Percentiles rank a stretch among this genome's conserved stretches.
These are phyloP conservation scores for Petunia axillaris DNA, from an alignment of 257 asterid genomes.

Conservation along the genomic window DNA sequence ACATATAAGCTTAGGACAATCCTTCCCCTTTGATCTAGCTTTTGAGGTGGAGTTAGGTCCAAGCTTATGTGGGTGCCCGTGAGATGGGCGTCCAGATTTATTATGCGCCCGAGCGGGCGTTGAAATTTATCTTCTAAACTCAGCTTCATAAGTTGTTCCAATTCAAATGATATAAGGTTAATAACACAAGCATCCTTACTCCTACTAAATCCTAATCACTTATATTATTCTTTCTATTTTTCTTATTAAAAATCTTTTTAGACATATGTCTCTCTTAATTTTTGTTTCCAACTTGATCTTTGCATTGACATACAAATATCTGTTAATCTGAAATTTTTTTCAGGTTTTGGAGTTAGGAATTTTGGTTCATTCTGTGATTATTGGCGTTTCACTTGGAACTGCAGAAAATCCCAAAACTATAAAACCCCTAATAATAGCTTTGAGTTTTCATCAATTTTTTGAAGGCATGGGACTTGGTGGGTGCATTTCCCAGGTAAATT, in stretches of 20 bases:
- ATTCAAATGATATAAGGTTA: neutral
- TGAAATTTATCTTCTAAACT: neutral
- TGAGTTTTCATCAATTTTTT: conserved; percentile 43
- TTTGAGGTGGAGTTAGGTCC: no score
- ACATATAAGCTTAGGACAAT: no score
- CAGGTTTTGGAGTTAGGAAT: conserved; percentile 44
- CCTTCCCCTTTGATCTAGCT: no score
- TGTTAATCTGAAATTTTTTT: neutral
- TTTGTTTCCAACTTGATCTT: neutral
- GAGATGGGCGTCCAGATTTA: no score
- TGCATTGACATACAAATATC: neutral
- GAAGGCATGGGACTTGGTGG: conserved; percentile 52
- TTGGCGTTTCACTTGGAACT: conserved; percentile 40
- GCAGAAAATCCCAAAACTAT: conserved; percentile 36
- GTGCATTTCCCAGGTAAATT: conserved; percentile 42
- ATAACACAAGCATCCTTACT: conserved; percentile 2
- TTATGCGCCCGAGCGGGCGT: no score
- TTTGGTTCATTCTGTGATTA: conserved; percentile 39
- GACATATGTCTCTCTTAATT: neutral
- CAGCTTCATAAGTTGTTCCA: neutral
- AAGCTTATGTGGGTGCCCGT: no score
- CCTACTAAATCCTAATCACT: neutral
- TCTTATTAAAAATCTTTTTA: neutral
- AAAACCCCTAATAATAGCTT: conserved; percentile 39
- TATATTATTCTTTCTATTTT: no score